Evolutionary conservation across 345 rosid genomes (phyloP).

Genomic region (Dipteronia sinensis): DNA sequence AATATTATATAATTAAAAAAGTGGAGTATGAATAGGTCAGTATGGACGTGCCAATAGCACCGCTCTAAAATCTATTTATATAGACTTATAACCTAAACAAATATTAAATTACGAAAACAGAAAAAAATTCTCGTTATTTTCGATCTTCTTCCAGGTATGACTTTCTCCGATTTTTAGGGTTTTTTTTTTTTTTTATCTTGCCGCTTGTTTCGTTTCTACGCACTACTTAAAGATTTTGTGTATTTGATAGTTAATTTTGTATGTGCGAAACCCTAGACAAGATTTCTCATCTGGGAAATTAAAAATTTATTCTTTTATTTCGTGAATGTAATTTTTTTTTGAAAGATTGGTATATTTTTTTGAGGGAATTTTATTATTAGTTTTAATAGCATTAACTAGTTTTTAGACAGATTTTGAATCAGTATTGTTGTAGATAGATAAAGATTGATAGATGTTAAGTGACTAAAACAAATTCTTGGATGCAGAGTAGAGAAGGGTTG

Average conservation of each 20-base stretch:
- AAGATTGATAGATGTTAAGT: neutral
- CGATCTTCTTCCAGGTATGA: constrained; percentile 2
- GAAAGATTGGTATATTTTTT: neutral
- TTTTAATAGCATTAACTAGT: neutral
- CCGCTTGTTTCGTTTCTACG: neutral
- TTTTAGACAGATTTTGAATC: neutral
- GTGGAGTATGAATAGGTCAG: too few species aligned
- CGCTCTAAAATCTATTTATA: neutral
- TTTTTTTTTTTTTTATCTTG: neutral
- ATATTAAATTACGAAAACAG: neutral
- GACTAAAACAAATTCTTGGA: neutral
- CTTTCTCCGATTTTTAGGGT: neutral
- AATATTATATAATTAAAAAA: too few species aligned
- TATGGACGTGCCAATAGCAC: too few species aligned
- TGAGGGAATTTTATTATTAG: too few species aligned
- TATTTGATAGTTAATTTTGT: neutral
- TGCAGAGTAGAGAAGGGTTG: neutral
- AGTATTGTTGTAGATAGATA: neutral
- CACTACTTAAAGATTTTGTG: neutral
- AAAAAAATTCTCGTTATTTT: neutral
- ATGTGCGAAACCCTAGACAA: neutral
- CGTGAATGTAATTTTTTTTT: neutral
- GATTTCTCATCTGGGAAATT: neutral
- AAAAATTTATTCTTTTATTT: neutral
- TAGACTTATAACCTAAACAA: neutral